Evolutionary conservation across 345 rosid genomes (phyloP).

Genomic region (Durio zibethinus): DNA sequence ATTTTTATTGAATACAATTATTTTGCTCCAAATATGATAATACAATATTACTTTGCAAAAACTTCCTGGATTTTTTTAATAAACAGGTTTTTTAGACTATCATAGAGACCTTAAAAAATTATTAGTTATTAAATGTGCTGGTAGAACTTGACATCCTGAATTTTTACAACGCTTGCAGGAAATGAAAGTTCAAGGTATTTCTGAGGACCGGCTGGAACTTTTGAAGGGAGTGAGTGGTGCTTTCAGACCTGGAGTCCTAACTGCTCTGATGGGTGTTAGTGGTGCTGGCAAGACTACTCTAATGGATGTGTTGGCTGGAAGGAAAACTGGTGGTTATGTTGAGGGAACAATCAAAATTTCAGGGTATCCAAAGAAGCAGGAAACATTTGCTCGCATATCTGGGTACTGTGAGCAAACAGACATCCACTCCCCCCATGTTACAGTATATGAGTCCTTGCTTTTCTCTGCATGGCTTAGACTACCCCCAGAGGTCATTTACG

Average conservation of each 20-base stretch:
- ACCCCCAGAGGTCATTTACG: constrained; percentile 54
- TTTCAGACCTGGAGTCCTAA: constrained; percentile 65
- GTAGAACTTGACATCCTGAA: neutral
- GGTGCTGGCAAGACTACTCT: constrained; percentile 78
- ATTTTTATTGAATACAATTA: neutral
- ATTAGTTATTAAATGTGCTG: neutral
- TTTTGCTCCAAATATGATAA: neutral
- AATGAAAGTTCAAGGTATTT: constrained; percentile 55
- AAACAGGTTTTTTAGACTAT: neutral
- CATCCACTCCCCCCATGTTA: constrained; percentile 65
- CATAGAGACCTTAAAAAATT: neutral
- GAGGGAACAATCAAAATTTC: constrained; percentile 51
- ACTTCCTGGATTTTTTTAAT: neutral
- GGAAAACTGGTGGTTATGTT: constrained; percentile 69
- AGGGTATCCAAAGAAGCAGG: constrained; percentile 65
- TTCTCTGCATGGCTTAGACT: constrained; percentile 70
- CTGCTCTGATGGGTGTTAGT: constrained; percentile 69
- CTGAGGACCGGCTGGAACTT: constrained; percentile 49
- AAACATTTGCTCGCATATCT: constrained; percentile 64
- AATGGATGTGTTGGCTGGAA: constrained; percentile 72
- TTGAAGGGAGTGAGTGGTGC: constrained; percentile 63
- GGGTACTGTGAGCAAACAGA: constrained; percentile 78
- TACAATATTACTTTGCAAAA: neutral
- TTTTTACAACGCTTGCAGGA: constrained; percentile 34
- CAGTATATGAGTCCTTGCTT: constrained; percentile 56